phyloP scores from a whole-genome alignment of 345 rosid genomes.

The Kernera saxatilis region DNA sequence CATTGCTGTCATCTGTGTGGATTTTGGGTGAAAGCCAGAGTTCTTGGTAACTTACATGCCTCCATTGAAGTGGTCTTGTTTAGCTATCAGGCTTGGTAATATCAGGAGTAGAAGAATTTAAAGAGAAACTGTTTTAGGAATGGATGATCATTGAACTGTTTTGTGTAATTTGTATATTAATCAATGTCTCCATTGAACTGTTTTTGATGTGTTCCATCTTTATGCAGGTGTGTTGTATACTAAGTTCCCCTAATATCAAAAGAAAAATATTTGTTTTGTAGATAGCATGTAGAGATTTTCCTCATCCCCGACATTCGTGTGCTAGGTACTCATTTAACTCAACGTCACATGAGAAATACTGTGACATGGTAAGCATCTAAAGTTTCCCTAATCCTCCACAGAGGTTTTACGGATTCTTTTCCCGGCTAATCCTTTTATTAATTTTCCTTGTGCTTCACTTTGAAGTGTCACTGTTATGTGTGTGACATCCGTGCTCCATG shows the following conservation, averaged over 20 bases:
- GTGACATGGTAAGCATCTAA: conserved; percentile 51
- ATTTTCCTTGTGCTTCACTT: not conserved
- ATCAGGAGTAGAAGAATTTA: not conserved
- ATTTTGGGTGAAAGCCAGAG: too few relatives aligned
- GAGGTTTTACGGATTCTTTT: not conserved
- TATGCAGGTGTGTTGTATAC: conserved; percentile 3
- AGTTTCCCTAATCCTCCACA: not conserved
- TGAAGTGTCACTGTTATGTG: conserved; percentile 87
- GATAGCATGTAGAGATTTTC: conserved; percentile 92
- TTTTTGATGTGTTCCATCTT: not conserved
- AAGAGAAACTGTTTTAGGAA: not conserved
- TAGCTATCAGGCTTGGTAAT: not conserved
- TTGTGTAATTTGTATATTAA: not conserved
- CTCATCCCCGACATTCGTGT: conserved; percentile 81
- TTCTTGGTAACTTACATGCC: too few relatives aligned
- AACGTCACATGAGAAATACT: conserved; percentile 48
- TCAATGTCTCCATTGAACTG: not conserved
- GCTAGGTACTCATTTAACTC: conserved; percentile 55
- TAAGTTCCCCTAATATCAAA: not conserved
- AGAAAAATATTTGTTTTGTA: conserved; percentile 26
- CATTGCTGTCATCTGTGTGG: conserved; percentile 4
- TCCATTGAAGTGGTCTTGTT: not conserved
- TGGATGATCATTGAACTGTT: not conserved
- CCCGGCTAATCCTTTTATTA: not conserved
- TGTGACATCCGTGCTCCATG: conserved; percentile 86